Base-by-base conservation (phyloP, 768 basidiomycete species). In the Leccinum sublutescens region DNA sequence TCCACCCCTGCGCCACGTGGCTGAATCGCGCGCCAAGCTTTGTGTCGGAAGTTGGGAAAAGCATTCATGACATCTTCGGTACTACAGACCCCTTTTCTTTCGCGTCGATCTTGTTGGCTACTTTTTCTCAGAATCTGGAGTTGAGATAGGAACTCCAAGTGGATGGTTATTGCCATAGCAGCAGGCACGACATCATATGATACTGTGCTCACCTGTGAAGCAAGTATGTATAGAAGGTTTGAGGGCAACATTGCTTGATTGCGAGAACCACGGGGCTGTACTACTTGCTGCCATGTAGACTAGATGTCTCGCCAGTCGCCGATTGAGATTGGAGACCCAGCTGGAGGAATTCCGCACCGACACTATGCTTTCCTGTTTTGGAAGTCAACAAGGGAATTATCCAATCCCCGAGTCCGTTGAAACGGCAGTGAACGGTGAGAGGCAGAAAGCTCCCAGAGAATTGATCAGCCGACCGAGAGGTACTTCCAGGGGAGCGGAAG, bases 291-390 rank as follows among this genome's bases (percentile, higher is more conserved):
- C 29, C 29, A 29, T 29, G 29, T 29, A 29, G 29, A 29, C 29
- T 29, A 29, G 29, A 29, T 2, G 29, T 29, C 29, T 29, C 29
- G 29, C 29, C 29, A 29, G 29, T 29, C 29, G 29, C 29, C 5
- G 5, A 25, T 25, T 23, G 23, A 23, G 0, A 29, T 9, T 29
- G 29, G 3, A 29, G 29, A 29, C 29, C 29, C 29, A 3, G 29
- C 29, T 29, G 29, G 2, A 29, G 29, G 29, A 29, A 29, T 10
- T 17, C 15, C 29, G 17, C 17, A 31, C 45, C 12, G 55, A 50
- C 45, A 59, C 54, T 58, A 56, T 38, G 23, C 33, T 55, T 63
- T 50, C 57, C 63, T 64, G 45, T 52, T 57, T 38, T 27, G 52
- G 45, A 50, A 19, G 23, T 23, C n/a, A 8, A 19, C 17, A 9